These are phyloP conservation scores for Ophiobolus disseminans DNA, from an alignment of 2,329 filamentous ascomycete genomes.

Conservation along the genomic window DNA sequence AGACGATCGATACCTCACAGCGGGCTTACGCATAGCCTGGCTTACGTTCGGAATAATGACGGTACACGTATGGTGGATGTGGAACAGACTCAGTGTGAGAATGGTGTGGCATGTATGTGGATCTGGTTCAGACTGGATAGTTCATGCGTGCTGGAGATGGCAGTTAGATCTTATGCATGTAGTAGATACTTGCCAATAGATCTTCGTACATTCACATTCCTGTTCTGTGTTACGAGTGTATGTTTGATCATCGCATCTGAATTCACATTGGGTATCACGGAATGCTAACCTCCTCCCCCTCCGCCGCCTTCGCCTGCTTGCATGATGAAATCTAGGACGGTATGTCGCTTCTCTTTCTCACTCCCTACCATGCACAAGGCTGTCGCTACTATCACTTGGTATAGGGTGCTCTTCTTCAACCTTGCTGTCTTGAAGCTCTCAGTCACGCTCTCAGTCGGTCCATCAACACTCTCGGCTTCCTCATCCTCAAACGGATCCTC, in stretches of 20 bases:
- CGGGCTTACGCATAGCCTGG: slow-evolving; percentile 26
- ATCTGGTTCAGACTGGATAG: slow-evolving; percentile 29
- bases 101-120: slow-evolving; percentile 1
- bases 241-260: too few species aligned
- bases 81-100: slow-evolving; percentile 19
- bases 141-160: slow-evolving; percentile 3
- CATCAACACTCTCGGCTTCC: slow-evolving; percentile 1
- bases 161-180: slow-evolving; percentile 25
- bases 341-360: slow-evolving; percentile 45
- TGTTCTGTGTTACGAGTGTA: too few species aligned
- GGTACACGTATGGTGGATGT: slow-evolving; percentile 28
- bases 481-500: not conserved
- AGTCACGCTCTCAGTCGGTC: not conserved
- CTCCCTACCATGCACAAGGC: slow-evolving; percentile 42
- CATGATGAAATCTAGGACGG: slow-evolving; percentile 17
- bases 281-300: slow-evolving; percentile 19
- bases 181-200: slow-evolving; percentile 24
- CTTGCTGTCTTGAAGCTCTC: slow-evolving; percentile 3
- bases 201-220: slow-evolving; percentile 11
- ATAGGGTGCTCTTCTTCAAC: slow-evolving; percentile 32
- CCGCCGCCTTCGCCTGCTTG: slow-evolving; percentile 14
- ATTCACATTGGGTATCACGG: too few species aligned
- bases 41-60: slow-evolving; percentile 30
- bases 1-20: slow-evolving; percentile 40
- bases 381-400: slow-evolving; percentile 42